These are phyloP conservation scores for Cucumis sativus DNA, from an alignment of 306 rosid genomes.

Conservation along the genomic window DNA sequence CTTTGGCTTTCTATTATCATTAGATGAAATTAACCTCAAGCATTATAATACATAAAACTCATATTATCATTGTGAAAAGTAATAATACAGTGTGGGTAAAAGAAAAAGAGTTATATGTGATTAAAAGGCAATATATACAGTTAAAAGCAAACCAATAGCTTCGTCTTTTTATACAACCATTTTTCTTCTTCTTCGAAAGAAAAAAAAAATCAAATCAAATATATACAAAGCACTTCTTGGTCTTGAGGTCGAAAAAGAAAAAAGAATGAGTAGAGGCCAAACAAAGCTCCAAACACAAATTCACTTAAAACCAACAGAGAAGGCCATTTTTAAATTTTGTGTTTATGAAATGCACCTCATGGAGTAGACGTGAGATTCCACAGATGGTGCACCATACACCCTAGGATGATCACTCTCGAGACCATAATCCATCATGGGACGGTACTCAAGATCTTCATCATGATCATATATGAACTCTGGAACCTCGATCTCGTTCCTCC, in stretches of 20 bases:
- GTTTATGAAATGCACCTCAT: constrained; percentile 46
- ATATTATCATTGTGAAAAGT: too few relatives aligned
- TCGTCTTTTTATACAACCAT: too few relatives aligned
- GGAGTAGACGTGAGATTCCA: constrained; percentile 67
- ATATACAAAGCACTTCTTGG: neutral
- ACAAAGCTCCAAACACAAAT: neutral
- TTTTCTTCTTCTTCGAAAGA: too few relatives aligned
- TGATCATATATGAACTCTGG: constrained; percentile 82
- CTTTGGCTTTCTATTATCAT: too few relatives aligned
- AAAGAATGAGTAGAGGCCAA: neutral
- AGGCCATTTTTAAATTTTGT: too few relatives aligned
- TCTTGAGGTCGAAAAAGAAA: neutral
- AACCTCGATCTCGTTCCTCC: constrained; percentile 60
- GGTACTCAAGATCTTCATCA: constrained; percentile 84
- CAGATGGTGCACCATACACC: constrained; percentile 37
- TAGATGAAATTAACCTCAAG: too few relatives aligned
- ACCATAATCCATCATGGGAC: constrained; percentile 90
- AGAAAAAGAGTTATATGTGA: too few relatives aligned
- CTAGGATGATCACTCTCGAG: constrained; percentile 84
- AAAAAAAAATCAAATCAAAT: neutral
- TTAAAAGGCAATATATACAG: too few relatives aligned
- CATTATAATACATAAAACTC: too few relatives aligned
- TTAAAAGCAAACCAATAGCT: too few relatives aligned
- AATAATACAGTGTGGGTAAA: too few relatives aligned
- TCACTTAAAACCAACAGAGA: neutral